Percentiles rank a stretch among this genome's conserved stretches.
These are phyloP conservation scores for Casuarina cunninghamiana DNA, from an alignment of 306 rosid genomes.

Conservation along the genomic window DNA sequence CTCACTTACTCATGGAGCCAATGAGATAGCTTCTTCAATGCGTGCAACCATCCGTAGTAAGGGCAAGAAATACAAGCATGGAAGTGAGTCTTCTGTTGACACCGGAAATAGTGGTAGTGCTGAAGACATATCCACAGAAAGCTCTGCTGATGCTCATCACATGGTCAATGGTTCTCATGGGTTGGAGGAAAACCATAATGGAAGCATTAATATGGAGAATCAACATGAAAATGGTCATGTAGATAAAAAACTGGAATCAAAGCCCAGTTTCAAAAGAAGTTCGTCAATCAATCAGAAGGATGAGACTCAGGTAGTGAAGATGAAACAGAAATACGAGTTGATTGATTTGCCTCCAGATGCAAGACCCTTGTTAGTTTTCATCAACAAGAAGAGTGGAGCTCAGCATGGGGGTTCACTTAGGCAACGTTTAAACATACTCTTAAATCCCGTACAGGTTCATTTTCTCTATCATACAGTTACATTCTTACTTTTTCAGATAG, in stretches of 20 bases:
- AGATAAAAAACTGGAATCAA: constrained; percentile 55
- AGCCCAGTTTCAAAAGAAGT: constrained; percentile 47
- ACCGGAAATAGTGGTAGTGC: constrained; percentile 60
- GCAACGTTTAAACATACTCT: constrained; percentile 75
- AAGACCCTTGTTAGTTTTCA: constrained; percentile 87
- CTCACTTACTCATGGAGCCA: constrained; percentile 94
- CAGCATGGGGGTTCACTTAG: constrained; percentile 93
- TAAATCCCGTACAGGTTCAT: constrained; percentile 91
- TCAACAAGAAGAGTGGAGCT: constrained; percentile 99
- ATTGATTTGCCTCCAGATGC: constrained; percentile 84
- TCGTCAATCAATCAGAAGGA: constrained; percentile 68
- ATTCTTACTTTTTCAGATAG: constrained; percentile 22
- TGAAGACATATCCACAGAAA: constrained; percentile 68
- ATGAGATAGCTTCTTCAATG: constrained; percentile 92
- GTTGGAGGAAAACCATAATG: constrained; percentile 54
- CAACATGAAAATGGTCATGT: constrained; percentile 61
- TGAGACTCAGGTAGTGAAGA: constrained; percentile 51
- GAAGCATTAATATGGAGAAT: constrained; percentile 44
- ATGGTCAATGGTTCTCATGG: constrained; percentile 59
- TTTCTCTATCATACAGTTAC: constrained; percentile 33
- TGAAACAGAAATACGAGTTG: constrained; percentile 73
- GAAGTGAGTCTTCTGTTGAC: constrained; percentile 52
- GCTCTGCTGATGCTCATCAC: constrained; percentile 61
- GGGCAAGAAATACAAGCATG: constrained; percentile 81
- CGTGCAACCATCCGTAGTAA: constrained; percentile 89